Evolutionary conservation across 257 asterid species (phyloP), one percentile per base, ranked within the genome.

Genomic region (Echites panduratus): DNA sequence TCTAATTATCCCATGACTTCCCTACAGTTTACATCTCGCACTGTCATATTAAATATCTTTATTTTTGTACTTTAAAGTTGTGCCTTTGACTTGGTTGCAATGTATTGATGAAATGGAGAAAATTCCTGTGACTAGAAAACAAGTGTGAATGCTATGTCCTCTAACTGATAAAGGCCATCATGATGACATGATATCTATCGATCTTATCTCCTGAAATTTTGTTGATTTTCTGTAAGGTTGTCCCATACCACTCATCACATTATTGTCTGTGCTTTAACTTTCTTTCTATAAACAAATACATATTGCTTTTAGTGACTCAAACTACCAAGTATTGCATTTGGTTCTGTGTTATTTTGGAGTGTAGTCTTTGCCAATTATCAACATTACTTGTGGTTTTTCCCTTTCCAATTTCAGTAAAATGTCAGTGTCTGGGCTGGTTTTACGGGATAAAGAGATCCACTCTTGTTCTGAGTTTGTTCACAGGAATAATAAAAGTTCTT

Each of bases 401-500:
- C 27, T 38, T 38, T 19, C 48, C 68, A 16, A 38, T 19, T 32
- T 38, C 69, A 8, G 26, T 64, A 38, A 64, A 19, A 9, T 19
- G 49, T 64, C 29, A 0, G 27, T 38, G 10, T 38, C 7, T 5
- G 14, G 7, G 6, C 27, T 19, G 13, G 6, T 19, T 29, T 64
- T 38, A 38, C 27, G 5, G 16, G 49, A 35, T 7, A 19, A 32
- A 63, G n/a, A 17, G 43, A 35, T 61, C 48, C 27, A 41, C 20
- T 11, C 65, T 9, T 48, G 66, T 56, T 45, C 65, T 32, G 64
- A 68, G 44, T 53, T 76, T 64, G 73, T 65, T 69, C 70, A 20
- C 66, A 53, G 74, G 66, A 71, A 64, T 79, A 77, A 65, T 81
- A 49, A 49, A 48, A 17, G 71, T 72, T 71, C 53, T 71, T 67